phyloP scores from a whole-genome alignment of 352 stramenopile genomes.

The Pythium vanterpoolii region DNA sequence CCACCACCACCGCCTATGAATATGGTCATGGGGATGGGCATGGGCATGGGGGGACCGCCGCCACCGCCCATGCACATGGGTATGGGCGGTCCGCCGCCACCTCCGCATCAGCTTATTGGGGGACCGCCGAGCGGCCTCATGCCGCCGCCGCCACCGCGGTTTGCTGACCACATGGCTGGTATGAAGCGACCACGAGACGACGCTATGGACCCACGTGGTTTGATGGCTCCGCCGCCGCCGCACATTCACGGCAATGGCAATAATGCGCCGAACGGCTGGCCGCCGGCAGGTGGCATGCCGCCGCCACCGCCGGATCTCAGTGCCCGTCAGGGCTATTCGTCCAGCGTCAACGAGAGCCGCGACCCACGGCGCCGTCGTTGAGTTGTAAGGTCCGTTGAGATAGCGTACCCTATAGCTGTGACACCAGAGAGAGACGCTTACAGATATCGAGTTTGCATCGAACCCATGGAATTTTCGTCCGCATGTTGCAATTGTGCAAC shows the following conservation, averaged over 20 bases:
- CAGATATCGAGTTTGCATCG: too few relatives aligned
- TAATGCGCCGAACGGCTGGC: conserved; percentile 11
- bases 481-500: too few relatives aligned
- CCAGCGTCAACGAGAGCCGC: conserved; percentile 28
- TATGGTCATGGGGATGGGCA: conserved; percentile 17
- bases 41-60: conserved; percentile 29
- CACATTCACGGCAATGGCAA: neutral
- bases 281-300: conserved; percentile 1
- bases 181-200: conserved; percentile 26
- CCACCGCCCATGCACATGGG: conserved; percentile 45
- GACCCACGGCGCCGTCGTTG: conserved; percentile 27
- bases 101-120: conserved; percentile 17
- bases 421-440: neutral
- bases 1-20: conserved; percentile 18
- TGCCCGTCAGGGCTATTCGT: conserved; percentile 17
- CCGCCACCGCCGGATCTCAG: too few relatives aligned
- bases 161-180: conserved; percentile 18
- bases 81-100: conserved; percentile 20
- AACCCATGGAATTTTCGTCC: too few relatives aligned
- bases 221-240: neutral
- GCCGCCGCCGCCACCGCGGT: conserved; percentile 19
- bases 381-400: neutral
- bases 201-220: neutral
- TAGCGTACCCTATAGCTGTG: neutral
- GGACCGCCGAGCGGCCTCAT: conserved; percentile 7